Conservation (phyloP, 129 eudicot genomes). For the Helianthus annuus region DNA sequence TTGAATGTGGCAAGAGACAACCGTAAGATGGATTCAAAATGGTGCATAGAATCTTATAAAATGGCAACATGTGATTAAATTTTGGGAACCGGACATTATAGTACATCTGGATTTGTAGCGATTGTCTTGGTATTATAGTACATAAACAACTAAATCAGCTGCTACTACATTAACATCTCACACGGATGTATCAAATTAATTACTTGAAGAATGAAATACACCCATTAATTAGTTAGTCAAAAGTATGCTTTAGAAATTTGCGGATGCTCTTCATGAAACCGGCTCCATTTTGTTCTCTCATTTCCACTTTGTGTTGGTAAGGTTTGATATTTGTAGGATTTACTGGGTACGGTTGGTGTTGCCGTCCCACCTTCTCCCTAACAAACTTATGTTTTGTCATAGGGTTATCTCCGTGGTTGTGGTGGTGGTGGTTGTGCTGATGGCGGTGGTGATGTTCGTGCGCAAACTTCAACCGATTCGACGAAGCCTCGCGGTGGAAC, state of each 20-base stretch:
- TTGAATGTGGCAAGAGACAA: no score
- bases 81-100: not conserved
- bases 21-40: no score
- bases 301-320: constrained; percentile 18
- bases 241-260: constrained; percentile 28
- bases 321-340: no score
- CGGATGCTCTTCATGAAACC: constrained; percentile 34
- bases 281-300: not conserved
- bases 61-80: no score
- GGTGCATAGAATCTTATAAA: no score
- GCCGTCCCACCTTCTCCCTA: constrained; percentile 3
- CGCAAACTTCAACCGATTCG: constrained; percentile 15
- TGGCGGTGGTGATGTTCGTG: not conserved
- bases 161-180: not conserved
- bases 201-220: not conserved
- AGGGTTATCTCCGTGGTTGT: not conserved
- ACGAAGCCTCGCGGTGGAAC: constrained; percentile 7
- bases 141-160: not conserved
- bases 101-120: not conserved
- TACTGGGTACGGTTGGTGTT: not conserved
- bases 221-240: constrained; percentile 25
- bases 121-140: not conserved
- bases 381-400: constrained; percentile 2
- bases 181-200: not conserved
- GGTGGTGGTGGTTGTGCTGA: constrained; percentile 11